Percentiles rank a stretch among this genome's conserved stretches.
Conservation (phyloP, 2,329 filamentous ascomycete genomes). For the Cladophialophora psammophila region DNA sequence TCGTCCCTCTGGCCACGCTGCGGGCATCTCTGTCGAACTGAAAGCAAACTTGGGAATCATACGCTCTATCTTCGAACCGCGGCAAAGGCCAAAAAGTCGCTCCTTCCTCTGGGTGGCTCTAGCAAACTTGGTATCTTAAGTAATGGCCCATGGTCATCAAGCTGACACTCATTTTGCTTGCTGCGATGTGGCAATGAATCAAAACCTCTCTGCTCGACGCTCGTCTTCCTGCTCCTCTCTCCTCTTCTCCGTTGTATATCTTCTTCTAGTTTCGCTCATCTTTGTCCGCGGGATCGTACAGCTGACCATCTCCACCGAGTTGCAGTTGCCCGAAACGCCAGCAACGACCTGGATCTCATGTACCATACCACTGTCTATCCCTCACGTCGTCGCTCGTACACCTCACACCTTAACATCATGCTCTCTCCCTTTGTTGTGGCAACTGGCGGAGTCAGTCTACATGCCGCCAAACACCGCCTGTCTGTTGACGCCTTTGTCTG, state of each 20-base stretch:
- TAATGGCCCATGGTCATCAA: neutral
- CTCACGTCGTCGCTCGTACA: neutral
- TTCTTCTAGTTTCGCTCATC: neutral
- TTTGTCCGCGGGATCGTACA: conserved; percentile 8
- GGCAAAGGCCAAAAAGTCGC: neutral
- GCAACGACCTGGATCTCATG: neutral
- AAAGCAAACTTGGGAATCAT: conserved; percentile 14
- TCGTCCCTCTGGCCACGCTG: neutral
- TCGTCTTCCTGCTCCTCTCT: neutral
- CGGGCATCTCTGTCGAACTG: neutral
- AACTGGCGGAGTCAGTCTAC: neutral
- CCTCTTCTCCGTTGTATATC: neutral
- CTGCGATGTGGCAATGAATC: conserved; percentile 1
- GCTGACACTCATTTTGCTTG: conserved; percentile 1
- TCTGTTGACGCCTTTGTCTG: neutral
- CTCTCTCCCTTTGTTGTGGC: neutral
- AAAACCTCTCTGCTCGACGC: conserved; percentile 15
- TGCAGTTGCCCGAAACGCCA: conserved; percentile 22
- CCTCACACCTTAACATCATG: neutral
- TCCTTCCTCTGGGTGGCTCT: conserved; percentile 6
- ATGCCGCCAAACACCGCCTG: neutral
- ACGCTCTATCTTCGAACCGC: neutral
- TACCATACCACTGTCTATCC: conserved; percentile 6
- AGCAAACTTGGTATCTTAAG: conserved; percentile 4
- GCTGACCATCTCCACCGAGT: conserved; percentile 19